Base-by-base conservation (phyloP, 345 rosid species). In the Lumnitzera littorea region DNA sequence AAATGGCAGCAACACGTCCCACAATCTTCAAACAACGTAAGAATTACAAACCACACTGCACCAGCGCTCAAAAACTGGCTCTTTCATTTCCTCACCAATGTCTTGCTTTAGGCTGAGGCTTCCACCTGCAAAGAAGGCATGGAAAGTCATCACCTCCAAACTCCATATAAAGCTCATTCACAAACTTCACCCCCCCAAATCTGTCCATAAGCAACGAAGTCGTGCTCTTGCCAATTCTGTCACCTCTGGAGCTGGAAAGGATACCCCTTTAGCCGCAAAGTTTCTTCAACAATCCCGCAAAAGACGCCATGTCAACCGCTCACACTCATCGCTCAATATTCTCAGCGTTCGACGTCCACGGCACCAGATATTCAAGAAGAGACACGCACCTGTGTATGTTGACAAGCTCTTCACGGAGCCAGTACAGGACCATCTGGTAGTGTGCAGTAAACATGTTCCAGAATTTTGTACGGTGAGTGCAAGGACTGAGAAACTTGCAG, bases 131-230 rank as follows among this genome's bases (percentile, higher is more conserved):
- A 82, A 76, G 72, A 82, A 80, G 67, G 86, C 82, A 61, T 91
- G 94, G 96, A 82, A 81, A 73, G 69, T 76, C 62, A 72, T 91
- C 76, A 71, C 91, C 48, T 66, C 77, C 67, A 87, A 85, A 41
- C 59, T 86, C 11, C 76, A 77, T 53, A 67, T 29, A 60, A 80
- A 70, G 48, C 81, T 85, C 14, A 36, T 36, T 9, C 80, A 29
- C 41, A 85, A 76, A 56, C 75, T 80, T 51, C 72, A 59, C 24
- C 64, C 66, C 14, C 66, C 82, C 70, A 82, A 61, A 65, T 49
- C 80, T 12, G 60, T 65, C 61, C 72, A 76, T 63, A 75, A 47
- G 5, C 16, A 36, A 5, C 11, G 20, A 14, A 14, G 20, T 16
- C 52, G 16, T 5, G 15, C 52, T 50, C 15, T 49, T 49, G 4